Conservation (phyloP, 78 protist genomes). For the Protostelium mycophagum region DNA sequence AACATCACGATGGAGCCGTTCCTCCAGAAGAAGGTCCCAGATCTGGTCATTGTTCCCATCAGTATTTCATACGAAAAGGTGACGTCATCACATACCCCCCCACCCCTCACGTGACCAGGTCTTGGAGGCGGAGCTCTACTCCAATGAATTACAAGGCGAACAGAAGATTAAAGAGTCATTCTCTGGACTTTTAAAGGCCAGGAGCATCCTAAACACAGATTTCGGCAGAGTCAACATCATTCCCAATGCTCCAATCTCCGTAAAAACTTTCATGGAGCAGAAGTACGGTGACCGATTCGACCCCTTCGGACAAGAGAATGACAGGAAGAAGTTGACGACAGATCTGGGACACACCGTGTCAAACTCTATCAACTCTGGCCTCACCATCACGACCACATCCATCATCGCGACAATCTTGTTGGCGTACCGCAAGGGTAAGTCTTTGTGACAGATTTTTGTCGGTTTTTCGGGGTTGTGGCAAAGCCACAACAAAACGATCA, state of each 20-base stretch:
- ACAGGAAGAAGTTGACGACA: conserved; percentile 25
- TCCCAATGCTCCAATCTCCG: conserved; percentile 44
- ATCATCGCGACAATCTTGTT: conserved; percentile 51
- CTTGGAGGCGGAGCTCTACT: conserved; percentile 57
- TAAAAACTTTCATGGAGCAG: conserved; percentile 34
- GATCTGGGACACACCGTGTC: conserved; percentile 40
- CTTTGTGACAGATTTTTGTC: neutral
- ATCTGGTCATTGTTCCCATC: conserved; percentile 60
- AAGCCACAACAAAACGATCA: too few relatives aligned
- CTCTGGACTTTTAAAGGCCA: conserved; percentile 47
- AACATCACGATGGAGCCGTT: conserved; percentile 39
- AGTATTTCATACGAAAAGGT: conserved; percentile 64
- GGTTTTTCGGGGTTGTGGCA: neutral
- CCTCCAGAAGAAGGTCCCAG: conserved; percentile 51
- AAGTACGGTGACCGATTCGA: conserved; percentile 15
- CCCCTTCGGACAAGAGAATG: conserved; percentile 34
- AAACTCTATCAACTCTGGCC: conserved; percentile 20
- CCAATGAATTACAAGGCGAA: conserved; percentile 58
- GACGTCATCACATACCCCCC: neutral
- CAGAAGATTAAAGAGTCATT: conserved; percentile 44
- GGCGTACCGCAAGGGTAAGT: conserved; percentile 37
- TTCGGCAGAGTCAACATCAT: conserved; percentile 60
- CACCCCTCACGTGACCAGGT: neutral
- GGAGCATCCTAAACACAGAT: conserved; percentile 41
- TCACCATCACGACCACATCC: conserved; percentile 37